Conservation (phyloP, 2,329 filamentous ascomycete species). For the Orbilia oligospora region DNA sequence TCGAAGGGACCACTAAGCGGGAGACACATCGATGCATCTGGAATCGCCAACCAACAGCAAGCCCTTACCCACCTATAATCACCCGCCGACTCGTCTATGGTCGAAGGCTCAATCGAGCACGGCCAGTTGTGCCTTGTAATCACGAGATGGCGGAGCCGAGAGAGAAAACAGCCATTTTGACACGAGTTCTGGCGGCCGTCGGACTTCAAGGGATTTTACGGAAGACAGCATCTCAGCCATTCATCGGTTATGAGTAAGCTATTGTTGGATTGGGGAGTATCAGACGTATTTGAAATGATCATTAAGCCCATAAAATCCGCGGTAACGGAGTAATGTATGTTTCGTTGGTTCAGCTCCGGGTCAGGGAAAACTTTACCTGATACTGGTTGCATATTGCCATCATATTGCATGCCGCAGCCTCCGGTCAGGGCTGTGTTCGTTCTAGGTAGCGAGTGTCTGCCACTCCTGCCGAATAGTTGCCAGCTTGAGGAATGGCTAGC, state of each 20-base stretch:
- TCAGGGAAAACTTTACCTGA: conserved; percentile 16
- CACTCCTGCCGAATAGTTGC: conserved; percentile 43
- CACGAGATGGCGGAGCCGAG: conserved; percentile 57
- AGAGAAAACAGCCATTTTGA: conserved; percentile 3
- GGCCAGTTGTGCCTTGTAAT: conserved; percentile 55
- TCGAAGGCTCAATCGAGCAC: conserved; percentile 15
- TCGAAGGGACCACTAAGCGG: conserved; percentile 43
- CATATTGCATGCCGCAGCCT: conserved; percentile 44
- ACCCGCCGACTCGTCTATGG: not conserved
- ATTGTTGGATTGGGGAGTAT: conserved; percentile 23
- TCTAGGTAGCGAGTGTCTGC: conserved; percentile 53
- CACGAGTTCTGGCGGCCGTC: not conserved
- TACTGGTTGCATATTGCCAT: conserved; percentile 43
- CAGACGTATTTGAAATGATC: conserved; percentile 54
- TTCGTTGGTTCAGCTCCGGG: conserved; percentile 31
- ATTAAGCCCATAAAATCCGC: conserved; percentile 29
- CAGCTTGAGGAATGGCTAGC: conserved; percentile 37
- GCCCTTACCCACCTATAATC: not conserved
- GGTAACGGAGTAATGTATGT: not conserved
- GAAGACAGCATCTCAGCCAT: conserved; percentile 16
- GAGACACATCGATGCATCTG: conserved; percentile 46
- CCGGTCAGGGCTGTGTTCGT: conserved; percentile 49
- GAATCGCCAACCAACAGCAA: conserved; percentile 13
- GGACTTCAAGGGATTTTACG: conserved; percentile 9
- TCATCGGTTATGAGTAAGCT: conserved; percentile 52